These are phyloP conservation scores for Hyphodiscus hymeniophilus DNA, from an alignment of 495 filamentous ascomycete genomes.

Conservation along the genomic window DNA sequence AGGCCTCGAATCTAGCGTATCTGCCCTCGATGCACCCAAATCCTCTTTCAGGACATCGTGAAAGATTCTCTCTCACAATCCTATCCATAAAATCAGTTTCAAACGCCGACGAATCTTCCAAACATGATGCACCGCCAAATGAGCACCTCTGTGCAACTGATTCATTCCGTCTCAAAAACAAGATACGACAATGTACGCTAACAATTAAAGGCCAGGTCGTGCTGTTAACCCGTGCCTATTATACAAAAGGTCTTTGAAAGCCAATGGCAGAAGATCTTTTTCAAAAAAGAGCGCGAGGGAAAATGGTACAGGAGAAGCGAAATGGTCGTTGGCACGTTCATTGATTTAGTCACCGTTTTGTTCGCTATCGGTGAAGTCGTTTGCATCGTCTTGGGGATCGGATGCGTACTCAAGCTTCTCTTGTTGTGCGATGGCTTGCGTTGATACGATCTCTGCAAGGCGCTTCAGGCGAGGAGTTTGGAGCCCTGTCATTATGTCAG, in stretches of 20 bases:
- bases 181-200: conserved; percentile 18
- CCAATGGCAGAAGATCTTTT: conserved; percentile 20
- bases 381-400: conserved; percentile 11
- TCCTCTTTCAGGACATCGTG: conserved; percentile 10
- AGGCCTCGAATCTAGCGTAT: conserved; percentile 12
- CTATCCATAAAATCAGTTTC: conserved; percentile 17
- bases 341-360: conserved; percentile 15
- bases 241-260: conserved; percentile 22
- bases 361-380: conserved; percentile 20
- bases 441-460: conserved; percentile 92
- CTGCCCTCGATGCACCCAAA: conserved; percentile 18
- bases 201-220: conserved; percentile 6
- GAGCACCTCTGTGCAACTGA: conserved; percentile 11
- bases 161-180: conserved; percentile 9
- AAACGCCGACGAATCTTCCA: conserved; percentile 20
- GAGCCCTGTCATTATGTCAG: conserved; percentile 52
- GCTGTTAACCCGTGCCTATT: conserved; percentile 8
- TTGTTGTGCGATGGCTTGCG: conserved; percentile 89
- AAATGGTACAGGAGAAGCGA: conserved; percentile 24
- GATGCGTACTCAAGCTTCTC: conserved; percentile 72
- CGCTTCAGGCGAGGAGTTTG: conserved; percentile 93
- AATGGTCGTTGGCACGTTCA: conserved; percentile 5
- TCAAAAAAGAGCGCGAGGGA: conserved; percentile 4
- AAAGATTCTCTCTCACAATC: conserved; percentile 13
- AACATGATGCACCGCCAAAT: conserved; percentile 17